Evolutionary conservation across 805 yeast genomes (phyloP).

Genomic region (Osmozyma mogii): DNA sequence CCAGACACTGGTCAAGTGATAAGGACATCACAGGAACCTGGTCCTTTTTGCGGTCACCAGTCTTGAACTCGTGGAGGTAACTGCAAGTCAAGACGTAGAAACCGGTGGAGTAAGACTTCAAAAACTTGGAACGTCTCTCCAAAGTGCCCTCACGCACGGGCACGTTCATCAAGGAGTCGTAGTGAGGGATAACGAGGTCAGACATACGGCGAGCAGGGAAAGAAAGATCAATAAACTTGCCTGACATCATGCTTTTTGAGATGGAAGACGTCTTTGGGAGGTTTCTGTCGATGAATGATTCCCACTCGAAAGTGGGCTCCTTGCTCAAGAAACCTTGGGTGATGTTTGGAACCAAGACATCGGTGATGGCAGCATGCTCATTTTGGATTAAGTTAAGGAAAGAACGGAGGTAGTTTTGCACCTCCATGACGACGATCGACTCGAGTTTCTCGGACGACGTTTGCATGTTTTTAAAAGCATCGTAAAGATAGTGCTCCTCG

Average conservation of each 20-base stretch:
- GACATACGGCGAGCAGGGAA: slow-evolving; percentile 28
- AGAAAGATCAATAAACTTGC: slow-evolving; percentile 34
- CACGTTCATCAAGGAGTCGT: slow-evolving; percentile 58
- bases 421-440: slow-evolving; percentile 75
- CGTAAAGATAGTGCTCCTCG: slow-evolving; percentile 82
- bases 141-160: slow-evolving; percentile 67
- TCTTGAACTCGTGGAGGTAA: slow-evolving; percentile 83
- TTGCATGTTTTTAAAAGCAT: slow-evolving; percentile 82
- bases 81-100: slow-evolving; percentile 89
- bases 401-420: slow-evolving; percentile 71
- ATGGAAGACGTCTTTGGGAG: slow-evolving; percentile 23
- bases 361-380: slow-evolving; percentile 66
- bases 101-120: slow-evolving; percentile 85
- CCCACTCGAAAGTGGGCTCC: slow-evolving; percentile 84
- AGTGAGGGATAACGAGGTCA: slow-evolving; percentile 60
- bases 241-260: slow-evolving; percentile 20
- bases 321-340: slow-evolving; percentile 59
- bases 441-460: slow-evolving; percentile 81
- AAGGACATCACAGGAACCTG: slow-evolving; percentile 77
- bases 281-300: slow-evolving; percentile 67
- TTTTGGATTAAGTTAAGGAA: slow-evolving; percentile 66
- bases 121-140: slow-evolving; percentile 84
- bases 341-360: slow-evolving; percentile 55
- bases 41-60: slow-evolving; percentile 74
- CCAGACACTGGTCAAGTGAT: slow-evolving; percentile 67